These are phyloP conservation scores for Nothophaeocryptopus gaeumannii DNA, from an alignment of 2,329 filamentous ascomycete genomes.

Conservation along the genomic window DNA sequence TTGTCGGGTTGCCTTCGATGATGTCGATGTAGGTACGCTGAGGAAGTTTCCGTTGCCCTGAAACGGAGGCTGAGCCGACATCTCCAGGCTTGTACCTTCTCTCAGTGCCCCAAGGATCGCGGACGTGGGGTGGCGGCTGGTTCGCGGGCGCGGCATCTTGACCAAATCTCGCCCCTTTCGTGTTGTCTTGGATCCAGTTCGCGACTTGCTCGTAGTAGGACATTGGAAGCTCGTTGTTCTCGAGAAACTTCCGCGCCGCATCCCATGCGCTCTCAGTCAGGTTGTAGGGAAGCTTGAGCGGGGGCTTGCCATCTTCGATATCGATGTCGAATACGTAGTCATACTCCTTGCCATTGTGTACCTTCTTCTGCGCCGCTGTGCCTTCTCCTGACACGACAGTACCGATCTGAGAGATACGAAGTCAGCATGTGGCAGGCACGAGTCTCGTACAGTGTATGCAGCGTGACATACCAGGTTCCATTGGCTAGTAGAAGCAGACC, in stretches of 20 bases:
- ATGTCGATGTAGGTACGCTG: slow-evolving; percentile 31
- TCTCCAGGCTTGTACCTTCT: slow-evolving; percentile 75
- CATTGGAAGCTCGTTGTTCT: slow-evolving; percentile 82
- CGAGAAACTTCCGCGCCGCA: slow-evolving; percentile 83
- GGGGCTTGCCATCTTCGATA: slow-evolving; percentile 89
- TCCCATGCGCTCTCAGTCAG: slow-evolving; percentile 90
- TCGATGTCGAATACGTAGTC: slow-evolving; percentile 97
- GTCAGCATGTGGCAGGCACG: neutral
- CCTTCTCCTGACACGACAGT: slow-evolving; percentile 87
- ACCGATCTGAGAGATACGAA: slow-evolving; percentile 62
- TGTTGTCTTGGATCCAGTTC: slow-evolving; percentile 88
- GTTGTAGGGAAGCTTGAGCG: slow-evolving; percentile 92
- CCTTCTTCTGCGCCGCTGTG: slow-evolving; percentile 67
- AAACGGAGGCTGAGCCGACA: slow-evolving; percentile 38
- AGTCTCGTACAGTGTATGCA: slow-evolving; percentile 33
- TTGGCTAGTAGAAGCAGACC: slow-evolving; percentile 57
- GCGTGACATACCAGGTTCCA: slow-evolving; percentile 41
- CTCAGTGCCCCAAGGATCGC: slow-evolving; percentile 76
- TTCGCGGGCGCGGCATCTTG: slow-evolving; percentile 39
- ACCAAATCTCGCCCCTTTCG: slow-evolving; percentile 79
- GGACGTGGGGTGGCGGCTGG: slow-evolving; percentile 47
- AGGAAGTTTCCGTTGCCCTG: slow-evolving; percentile 30
- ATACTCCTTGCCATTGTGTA: slow-evolving; percentile 81
- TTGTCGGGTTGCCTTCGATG: slow-evolving; percentile 34
- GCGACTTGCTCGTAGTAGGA: slow-evolving; percentile 88